A percentile compares a stretch with the other conserved stretches of the same genome.
Conservation (phyloP, 2,329 filamentous ascomycete genomes). For the Ophiocordyceps camponoti-rufipedis region DNA sequence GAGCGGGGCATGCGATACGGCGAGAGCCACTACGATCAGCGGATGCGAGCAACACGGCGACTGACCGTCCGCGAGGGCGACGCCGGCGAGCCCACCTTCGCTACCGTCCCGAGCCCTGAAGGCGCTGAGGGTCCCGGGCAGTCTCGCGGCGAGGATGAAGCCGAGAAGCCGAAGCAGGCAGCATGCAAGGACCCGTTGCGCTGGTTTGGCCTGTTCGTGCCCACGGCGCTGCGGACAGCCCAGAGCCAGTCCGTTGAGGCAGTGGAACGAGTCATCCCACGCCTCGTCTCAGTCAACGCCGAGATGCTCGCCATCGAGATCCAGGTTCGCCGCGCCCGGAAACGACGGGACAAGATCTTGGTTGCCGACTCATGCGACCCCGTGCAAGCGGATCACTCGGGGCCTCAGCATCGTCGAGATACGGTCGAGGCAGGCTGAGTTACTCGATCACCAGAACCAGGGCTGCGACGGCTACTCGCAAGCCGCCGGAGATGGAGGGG, state of each 20-base stretch:
- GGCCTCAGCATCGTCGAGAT: neutral
- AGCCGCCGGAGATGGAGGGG: no score
- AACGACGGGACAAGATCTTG: slow-evolving; percentile 31
- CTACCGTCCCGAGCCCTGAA: slow-evolving; percentile 2
- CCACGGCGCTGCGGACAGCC: slow-evolving; percentile 32
- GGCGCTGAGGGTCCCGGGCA: no score
- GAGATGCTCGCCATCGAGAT: slow-evolving; percentile 50
- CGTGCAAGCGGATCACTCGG: neutral
- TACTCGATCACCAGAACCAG: neutral
- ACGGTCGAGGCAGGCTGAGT: neutral
- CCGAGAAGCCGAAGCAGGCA: neutral
- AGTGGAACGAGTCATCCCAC: slow-evolving; percentile 38
- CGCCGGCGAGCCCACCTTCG: slow-evolving; percentile 6
- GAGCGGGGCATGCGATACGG: slow-evolving; percentile 46
- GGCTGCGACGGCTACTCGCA: no score
- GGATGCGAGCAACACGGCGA: slow-evolving; percentile 44
- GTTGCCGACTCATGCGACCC: slow-evolving; percentile 11
- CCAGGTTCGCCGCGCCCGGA: slow-evolving; percentile 43
- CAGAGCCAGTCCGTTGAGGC: slow-evolving; percentile 38
- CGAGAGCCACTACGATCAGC: slow-evolving; percentile 51
- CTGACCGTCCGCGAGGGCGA: slow-evolving; percentile 12
- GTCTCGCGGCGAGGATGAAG: neutral
- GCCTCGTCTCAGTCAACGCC: slow-evolving; percentile 35
- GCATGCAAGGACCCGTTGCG: slow-evolving; percentile 24
- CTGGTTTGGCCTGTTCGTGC: slow-evolving; percentile 38